Conservation (phyloP, 108 stramenopile species). For the Nitzschia sp. region DNA sequence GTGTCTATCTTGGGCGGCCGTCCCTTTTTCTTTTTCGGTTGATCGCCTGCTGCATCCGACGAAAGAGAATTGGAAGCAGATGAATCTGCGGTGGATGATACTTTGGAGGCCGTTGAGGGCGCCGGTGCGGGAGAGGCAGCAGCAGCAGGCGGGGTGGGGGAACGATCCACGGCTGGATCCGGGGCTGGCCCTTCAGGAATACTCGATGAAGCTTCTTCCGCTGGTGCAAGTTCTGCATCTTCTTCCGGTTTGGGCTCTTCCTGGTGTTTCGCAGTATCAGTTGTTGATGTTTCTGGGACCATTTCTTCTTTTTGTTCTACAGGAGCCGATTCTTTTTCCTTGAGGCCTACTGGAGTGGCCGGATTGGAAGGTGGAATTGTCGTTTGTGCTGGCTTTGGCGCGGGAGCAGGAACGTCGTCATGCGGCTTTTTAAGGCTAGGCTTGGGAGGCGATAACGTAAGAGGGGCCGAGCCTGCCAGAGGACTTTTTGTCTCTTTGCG, state of each 20-base stretch:
- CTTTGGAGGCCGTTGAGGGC: background rate
- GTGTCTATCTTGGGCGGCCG: conserved; percentile 12
- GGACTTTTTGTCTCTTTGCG: background rate
- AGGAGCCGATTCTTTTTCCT: background rate
- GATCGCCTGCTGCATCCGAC: background rate
- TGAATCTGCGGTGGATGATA: no score
- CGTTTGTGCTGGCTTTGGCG: background rate
- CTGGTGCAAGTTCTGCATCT: background rate
- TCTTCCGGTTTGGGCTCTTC: no score
- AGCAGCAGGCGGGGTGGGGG: background rate
- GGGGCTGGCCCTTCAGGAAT: background rate
- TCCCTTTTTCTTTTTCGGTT: conserved; percentile 13
- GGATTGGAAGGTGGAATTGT: background rate
- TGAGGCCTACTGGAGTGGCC: background rate
- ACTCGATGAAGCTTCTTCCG: background rate
- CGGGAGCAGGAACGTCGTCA: background rate
- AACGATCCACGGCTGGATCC: no score
- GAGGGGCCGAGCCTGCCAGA: background rate
- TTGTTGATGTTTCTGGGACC: background rate
- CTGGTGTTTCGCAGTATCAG: no score
- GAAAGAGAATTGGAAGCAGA: background rate
- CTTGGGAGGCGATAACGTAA: background rate
- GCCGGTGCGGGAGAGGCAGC: background rate
- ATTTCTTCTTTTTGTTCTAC: background rate
- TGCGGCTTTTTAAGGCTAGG: background rate